phyloP scores from a whole-genome alignment of 768 basidiomycete genomes.

The Leccinum variicolor region DNA sequence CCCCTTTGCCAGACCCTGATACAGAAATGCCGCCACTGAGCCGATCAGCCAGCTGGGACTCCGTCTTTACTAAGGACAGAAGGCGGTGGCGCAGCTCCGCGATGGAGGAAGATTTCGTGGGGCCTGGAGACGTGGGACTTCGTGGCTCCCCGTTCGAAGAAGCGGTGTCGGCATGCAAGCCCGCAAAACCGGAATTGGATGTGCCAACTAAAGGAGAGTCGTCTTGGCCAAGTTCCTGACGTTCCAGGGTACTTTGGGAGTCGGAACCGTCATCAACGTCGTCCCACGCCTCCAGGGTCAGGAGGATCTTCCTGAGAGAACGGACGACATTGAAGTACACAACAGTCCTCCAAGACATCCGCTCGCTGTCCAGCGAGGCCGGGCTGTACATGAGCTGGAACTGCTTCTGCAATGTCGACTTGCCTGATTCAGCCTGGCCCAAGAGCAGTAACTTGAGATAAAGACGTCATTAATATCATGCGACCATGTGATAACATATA shows the following conservation, averaged over 20 bases:
- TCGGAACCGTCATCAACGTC: constrained; percentile 54
- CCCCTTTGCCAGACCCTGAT: constrained; percentile 72
- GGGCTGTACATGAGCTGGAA: constrained; percentile 82
- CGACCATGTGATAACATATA: background rate
- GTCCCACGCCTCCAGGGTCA: constrained; percentile 59
- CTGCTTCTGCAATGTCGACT: constrained; percentile 74
- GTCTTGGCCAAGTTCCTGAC: constrained; percentile 30
- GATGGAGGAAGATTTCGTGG: constrained; percentile 34
- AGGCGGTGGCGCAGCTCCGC: constrained; percentile 58
- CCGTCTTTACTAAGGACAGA: constrained; percentile 56
- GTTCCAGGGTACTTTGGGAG: constrained; percentile 31
- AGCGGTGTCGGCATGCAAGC: constrained; percentile 3
- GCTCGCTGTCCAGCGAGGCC: constrained; percentile 63
- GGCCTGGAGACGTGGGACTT: constrained; percentile 15
- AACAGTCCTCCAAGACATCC: constrained; percentile 67
- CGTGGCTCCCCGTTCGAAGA: constrained; percentile 10
- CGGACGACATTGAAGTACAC: constrained; percentile 76
- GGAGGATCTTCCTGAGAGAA: constrained; percentile 66
- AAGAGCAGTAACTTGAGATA: constrained; percentile 59
- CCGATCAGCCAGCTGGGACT: constrained; percentile 62
- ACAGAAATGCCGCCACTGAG: constrained; percentile 72
- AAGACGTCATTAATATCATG: constrained; percentile 18
- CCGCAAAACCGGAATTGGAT: constrained; percentile 9
- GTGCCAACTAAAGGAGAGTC: constrained; percentile 16
- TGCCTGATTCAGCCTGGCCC: constrained; percentile 77